Evolutionary conservation across 257 asterid genomes (phyloP).

Genomic region (Capsicum rhomboideum): DNA sequence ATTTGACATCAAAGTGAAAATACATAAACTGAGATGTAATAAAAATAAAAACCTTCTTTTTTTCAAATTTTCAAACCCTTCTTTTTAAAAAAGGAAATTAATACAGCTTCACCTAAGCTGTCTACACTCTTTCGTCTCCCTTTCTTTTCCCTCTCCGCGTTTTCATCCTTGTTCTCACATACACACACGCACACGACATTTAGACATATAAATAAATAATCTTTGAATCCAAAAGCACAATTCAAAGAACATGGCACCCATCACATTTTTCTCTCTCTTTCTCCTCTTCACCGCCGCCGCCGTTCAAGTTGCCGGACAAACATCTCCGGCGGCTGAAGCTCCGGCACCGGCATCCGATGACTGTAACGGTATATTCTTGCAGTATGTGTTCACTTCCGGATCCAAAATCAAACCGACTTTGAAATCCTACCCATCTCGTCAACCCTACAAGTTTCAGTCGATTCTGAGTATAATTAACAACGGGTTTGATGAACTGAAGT

Average conservation of each 20-base stretch:
- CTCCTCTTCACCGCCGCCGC: slow-evolving; percentile 3
- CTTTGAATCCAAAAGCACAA: slow-evolving; percentile 15
- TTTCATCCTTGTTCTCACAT: background rate
- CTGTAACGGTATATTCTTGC: slow-evolving; percentile 57
- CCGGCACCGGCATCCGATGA: slow-evolving; percentile 40
- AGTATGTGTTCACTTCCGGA: slow-evolving; percentile 43
- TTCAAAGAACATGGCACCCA: slow-evolving; percentile 26
- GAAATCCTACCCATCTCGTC: slow-evolving; percentile 20
- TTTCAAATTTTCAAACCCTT: background rate
- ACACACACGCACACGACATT: background rate
- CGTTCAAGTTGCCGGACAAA: slow-evolving; percentile 1
- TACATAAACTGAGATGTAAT: background rate
- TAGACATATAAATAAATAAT: background rate
- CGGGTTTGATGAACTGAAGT: slow-evolving; percentile 57
- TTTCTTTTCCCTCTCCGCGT: slow-evolving; percentile 15
- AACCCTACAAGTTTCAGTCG: slow-evolving; percentile 75
- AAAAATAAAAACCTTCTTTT: background rate
- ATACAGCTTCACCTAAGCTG: slow-evolving; percentile 57
- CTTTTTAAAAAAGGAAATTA: background rate
- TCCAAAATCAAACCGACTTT: slow-evolving; percentile 46
- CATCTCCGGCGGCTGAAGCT: slow-evolving; percentile 22
- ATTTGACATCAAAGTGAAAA: background rate
- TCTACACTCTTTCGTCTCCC: slow-evolving; percentile 33
- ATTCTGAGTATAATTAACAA: slow-evolving; percentile 48
- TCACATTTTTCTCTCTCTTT: slow-evolving; percentile 4